phyloP scores from a whole-genome alignment of 768 basidiomycete species.

The Heimioporus sp. region DNA sequence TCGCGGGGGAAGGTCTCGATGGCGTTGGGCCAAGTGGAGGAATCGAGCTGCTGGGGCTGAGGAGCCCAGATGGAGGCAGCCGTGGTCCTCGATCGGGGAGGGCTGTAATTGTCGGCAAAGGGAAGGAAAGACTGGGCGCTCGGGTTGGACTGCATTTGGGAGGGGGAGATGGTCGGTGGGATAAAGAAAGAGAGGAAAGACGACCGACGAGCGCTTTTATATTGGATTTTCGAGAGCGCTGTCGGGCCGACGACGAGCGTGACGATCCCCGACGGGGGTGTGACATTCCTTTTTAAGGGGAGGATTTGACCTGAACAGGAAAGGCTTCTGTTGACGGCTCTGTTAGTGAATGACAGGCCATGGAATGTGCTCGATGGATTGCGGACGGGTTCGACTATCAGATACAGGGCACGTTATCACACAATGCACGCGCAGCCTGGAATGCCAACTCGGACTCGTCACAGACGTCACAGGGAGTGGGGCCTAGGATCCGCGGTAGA shows the following conservation, averaged over 20 bases:
- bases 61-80: constrained; percentile 80
- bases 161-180: constrained; percentile 38
- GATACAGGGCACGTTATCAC: constrained; percentile 6
- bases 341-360: constrained; percentile 26
- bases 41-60: constrained; percentile 65
- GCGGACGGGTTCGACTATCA: constrained; percentile 24
- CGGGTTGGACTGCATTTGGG: constrained; percentile 27
- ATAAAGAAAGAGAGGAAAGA: constrained; percentile 37
- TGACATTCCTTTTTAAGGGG: constrained; percentile 33
- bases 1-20: constrained; percentile 60
- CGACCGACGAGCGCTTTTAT: constrained; percentile 29
- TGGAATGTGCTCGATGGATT: constrained; percentile 14
- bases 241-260: constrained; percentile 20
- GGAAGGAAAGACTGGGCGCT: constrained; percentile 29
- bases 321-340: constrained; percentile 29
- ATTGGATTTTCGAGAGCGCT: constrained; percentile 26
- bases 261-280: constrained; percentile 30
- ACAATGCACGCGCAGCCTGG: too few species aligned
- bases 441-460: constrained; percentile 20
- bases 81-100: constrained; percentile 39
- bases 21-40: constrained; percentile 61
- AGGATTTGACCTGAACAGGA: constrained; percentile 28
- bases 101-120: constrained; percentile 39
- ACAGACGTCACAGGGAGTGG: constrained; percentile 18
- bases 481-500: constrained; percentile 26